These are phyloP conservation scores for Oryza coarctata DNA, from an alignment of 176 grass and related monocot genomes.

Conservation along the genomic window DNA sequence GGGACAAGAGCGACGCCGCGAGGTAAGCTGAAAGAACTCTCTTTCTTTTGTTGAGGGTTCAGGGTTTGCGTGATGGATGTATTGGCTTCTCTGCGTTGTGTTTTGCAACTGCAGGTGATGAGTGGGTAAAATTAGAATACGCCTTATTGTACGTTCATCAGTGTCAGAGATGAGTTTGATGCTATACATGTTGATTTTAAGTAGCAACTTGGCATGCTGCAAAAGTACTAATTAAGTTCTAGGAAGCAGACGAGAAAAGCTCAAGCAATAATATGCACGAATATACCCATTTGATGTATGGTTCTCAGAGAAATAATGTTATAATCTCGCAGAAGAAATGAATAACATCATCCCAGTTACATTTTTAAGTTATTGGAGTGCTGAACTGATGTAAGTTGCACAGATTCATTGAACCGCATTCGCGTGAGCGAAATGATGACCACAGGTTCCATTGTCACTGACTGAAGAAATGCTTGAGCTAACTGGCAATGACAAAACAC, in stretches of 20 bases:
- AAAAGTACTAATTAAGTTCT: background rate
- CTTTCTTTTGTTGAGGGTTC: background rate
- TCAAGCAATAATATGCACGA: background rate
- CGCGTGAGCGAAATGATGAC: background rate
- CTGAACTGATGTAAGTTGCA: background rate
- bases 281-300: background rate
- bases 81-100: conserved; percentile 1
- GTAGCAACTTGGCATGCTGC: background rate
- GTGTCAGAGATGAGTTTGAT: background rate
- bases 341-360: background rate
- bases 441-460: background rate
- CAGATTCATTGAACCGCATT: background rate
- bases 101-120: conserved; percentile 31
- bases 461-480: background rate
- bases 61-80: background rate
- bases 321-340: background rate
- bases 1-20: conserved; percentile 6
- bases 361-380: background rate
- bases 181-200: background rate
- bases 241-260: background rate
- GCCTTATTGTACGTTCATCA: background rate
- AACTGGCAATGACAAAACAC: background rate
- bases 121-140: too few species aligned
- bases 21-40: conserved; percentile 21
- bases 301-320: background rate